Evolutionary conservation across 2,329 filamentous ascomycete genomes (phyloP).

Genomic region (Fusarium dimerum): DNA sequence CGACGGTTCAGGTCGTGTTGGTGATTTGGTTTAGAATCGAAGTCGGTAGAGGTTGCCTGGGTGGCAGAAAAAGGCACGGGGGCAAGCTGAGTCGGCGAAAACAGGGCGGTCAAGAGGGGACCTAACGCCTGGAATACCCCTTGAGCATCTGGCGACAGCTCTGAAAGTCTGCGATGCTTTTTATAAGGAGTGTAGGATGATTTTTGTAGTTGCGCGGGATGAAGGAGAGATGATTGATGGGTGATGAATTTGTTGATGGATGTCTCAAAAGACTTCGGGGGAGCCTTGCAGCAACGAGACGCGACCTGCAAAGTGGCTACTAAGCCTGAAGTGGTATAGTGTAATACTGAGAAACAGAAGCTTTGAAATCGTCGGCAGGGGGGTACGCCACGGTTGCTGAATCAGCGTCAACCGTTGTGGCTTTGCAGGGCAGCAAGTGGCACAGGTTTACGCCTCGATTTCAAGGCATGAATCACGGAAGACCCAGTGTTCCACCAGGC

Average conservation of each 20-base stretch:
- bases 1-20: background rate
- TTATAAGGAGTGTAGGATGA: constrained; percentile 14
- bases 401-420: constrained; percentile 3
- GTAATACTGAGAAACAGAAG: accelerated
- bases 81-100: constrained; percentile 23
- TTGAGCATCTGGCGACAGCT: constrained; percentile 33
- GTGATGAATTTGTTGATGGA: constrained; percentile 30
- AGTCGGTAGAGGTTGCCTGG: constrained; percentile 9
- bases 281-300: constrained; percentile 26
- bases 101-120: constrained; percentile 34
- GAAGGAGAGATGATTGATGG: constrained; percentile 17
- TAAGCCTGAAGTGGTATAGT: constrained; percentile 7
- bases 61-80: constrained; percentile 20
- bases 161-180: constrained; percentile 21
- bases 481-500: background rate
- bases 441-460: background rate
- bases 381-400: constrained; percentile 15
- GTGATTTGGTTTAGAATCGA: constrained; percentile 4
- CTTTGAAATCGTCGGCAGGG: constrained; percentile 1
- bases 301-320: constrained; percentile 12
- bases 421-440: background rate
- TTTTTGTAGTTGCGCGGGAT: constrained; percentile 20
- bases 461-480: constrained; percentile 7
- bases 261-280: constrained; percentile 23
- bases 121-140: constrained; percentile 36